Base-by-base conservation (phyloP, 805 yeast genomes). In the Wickerhamomyces ciferrii region DNA sequence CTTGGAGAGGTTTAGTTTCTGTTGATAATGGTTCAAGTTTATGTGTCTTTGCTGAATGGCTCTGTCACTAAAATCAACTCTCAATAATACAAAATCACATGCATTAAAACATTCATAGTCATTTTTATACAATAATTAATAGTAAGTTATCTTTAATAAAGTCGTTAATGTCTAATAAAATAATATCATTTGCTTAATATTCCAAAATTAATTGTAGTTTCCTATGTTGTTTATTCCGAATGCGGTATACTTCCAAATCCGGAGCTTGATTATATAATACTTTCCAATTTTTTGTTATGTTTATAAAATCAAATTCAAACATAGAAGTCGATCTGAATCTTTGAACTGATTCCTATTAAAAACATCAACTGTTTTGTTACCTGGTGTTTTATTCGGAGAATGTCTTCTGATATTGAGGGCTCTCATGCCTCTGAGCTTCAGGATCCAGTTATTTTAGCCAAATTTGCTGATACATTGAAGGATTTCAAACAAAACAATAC, bases 31-130 rank as follows among this genome's bases (percentile, higher is more conserved):
- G 87, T 4, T 74, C 75, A 45, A 83, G 89, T 45, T 87, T 96
- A 88, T 84, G 89, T 56, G 88, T 87, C 3, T 89, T 87, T 66
- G 90, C 96, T 14, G 96, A 90, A 64, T 92, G 99, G 99, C 70
- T 71, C 29, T 84, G 92, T 63, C 17, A 31, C 10, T 51, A 21
- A 25, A 14, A 6, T 25, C 31, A 10, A 13, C 31, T 13, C 11
- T 27, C 11, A 27, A 27, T 27, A 27, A 27, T 13, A 10, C 31
- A 27, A 27, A 27, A 10, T 7, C 11, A n/a, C n/a, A n/a, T 27
- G 31, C 31, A 27, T 27, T 27, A 13, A 10, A 27, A 27, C 4
- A 27, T 8, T 10, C 31, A 27, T 27, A 27, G 4, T 10, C 31
- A 8, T 14, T 8, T 10, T 8, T 27, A 27, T 27, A 27, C 31